A percentile compares a stretch with the other conserved stretches of the same genome.
These are phyloP conservation scores for Sarocladium brachiariae DNA, from an alignment of 2,329 filamentous ascomycete genomes.

Conservation along the genomic window DNA sequence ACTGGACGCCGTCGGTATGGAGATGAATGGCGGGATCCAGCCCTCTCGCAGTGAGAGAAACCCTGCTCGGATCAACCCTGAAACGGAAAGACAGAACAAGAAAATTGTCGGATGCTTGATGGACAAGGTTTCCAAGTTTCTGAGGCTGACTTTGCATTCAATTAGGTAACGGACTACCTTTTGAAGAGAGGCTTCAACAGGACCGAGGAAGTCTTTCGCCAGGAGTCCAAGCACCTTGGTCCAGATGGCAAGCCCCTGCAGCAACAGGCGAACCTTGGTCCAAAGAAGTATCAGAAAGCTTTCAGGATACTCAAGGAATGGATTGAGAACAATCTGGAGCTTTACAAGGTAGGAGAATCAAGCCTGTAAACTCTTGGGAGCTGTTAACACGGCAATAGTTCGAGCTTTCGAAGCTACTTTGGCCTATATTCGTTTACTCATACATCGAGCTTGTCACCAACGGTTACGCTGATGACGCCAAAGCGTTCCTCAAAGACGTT, in stretches of 20 bases:
- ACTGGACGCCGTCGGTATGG: no score
- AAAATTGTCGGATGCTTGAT: background rate
- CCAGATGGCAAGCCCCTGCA: constrained; percentile 72
- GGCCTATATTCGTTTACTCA: constrained; percentile 92
- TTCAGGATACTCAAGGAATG: constrained; percentile 71
- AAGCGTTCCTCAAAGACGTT: constrained; percentile 64
- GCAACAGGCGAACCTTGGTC: constrained; percentile 61
- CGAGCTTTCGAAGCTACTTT: constrained; percentile 79
- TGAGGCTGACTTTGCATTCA: constrained; percentile 12
- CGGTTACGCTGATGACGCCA: constrained; percentile 64
- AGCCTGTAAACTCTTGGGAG: constrained; percentile 9
- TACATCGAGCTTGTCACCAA: constrained; percentile 73
- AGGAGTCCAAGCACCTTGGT: constrained; percentile 80
- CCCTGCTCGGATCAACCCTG: no score
- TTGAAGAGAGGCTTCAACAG: constrained; percentile 90
- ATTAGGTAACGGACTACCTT: constrained; percentile 80
- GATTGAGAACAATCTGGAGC: constrained; percentile 85
- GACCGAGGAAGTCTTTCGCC: constrained; percentile 86
- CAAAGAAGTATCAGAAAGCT: constrained; percentile 69
- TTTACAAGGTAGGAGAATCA: constrained; percentile 66
- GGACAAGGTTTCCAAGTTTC: no score
- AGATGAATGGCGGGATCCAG: no score
- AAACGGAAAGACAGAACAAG: no score
- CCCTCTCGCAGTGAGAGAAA: no score
- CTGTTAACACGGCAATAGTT: constrained; percentile 44